Conservation (phyloP, 257 asterid genomes). For the Paulownia fortunei region DNA sequence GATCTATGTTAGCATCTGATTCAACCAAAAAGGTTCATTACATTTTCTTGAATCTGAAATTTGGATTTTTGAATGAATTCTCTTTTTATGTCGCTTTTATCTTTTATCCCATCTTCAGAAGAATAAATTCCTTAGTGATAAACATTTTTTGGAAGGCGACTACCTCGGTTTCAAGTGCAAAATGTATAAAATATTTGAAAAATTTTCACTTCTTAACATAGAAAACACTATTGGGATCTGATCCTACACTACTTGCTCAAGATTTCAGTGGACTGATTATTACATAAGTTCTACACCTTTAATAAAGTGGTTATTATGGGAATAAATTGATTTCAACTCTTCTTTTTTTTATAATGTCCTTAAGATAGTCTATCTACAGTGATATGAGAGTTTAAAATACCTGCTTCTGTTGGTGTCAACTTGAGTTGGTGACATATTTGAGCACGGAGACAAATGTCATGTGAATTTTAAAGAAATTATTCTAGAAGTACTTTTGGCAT, state of each 20-base stretch:
- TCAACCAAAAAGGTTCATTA: neutral
- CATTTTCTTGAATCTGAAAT: neutral
- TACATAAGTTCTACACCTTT: neutral
- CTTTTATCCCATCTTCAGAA: neutral
- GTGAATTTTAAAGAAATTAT: neutral
- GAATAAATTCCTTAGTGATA: neutral
- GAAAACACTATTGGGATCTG: neutral
- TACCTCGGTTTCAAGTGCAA: neutral
- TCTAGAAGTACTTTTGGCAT: neutral
- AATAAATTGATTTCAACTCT: neutral
- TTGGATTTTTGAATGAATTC: neutral
- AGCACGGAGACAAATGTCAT: neutral
- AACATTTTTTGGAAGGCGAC: neutral
- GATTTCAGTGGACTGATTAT: neutral
- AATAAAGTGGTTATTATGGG: neutral
- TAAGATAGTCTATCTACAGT: neutral
- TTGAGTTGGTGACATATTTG: slow-evolving; percentile 5
- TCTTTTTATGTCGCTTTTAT: neutral
- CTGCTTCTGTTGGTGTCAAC: slow-evolving; percentile 8
- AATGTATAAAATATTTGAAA: neutral
- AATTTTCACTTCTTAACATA: neutral
- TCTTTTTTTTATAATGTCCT: neutral
- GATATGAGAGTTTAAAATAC: neutral
- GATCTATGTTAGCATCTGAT: neutral
- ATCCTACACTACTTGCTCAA: neutral